These are phyloP conservation scores for Persicaria maculosa DNA, from an alignment of 148 eudicot genomes.

Conservation along the genomic window DNA sequence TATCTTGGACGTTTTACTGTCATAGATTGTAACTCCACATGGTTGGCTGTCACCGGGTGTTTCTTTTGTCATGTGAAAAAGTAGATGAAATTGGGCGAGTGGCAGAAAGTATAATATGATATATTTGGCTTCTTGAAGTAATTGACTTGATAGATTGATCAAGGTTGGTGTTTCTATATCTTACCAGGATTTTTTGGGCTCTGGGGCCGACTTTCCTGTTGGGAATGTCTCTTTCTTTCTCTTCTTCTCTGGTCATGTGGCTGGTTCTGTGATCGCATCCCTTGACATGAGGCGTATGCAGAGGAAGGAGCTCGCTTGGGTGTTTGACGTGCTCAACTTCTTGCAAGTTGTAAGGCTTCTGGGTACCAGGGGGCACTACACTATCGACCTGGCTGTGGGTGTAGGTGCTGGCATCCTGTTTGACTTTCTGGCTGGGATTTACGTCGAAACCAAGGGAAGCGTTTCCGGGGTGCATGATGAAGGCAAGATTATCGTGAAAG, in stretches of 20 bases:
- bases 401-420: constrained; percentile 89
- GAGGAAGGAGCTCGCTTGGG: constrained; percentile 57
- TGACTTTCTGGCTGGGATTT: constrained; percentile 71
- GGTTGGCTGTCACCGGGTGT: neutral
- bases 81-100: neutral
- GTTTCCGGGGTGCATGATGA: neutral
- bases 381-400: constrained; percentile 89
- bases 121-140: neutral
- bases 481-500: neutral
- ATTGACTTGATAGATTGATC: neutral
- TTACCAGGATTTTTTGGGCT: constrained; percentile 78
- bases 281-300: constrained; percentile 91
- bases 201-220: constrained; percentile 92
- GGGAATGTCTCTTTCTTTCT: constrained; percentile 95
- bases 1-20: neutral
- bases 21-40: neutral
- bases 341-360: constrained; percentile 66
- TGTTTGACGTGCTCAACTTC: constrained; percentile 58
- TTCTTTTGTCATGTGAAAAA: neutral
- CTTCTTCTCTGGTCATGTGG: constrained; percentile 94
- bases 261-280: constrained; percentile 82
- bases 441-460: constrained; percentile 43
- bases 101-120: neutral
- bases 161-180: neutral
- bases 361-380: constrained; percentile 93